These are phyloP conservation scores for Kwoniella pini DNA, from an alignment of 768 basidiomycete genomes.

Conservation along the genomic window DNA sequence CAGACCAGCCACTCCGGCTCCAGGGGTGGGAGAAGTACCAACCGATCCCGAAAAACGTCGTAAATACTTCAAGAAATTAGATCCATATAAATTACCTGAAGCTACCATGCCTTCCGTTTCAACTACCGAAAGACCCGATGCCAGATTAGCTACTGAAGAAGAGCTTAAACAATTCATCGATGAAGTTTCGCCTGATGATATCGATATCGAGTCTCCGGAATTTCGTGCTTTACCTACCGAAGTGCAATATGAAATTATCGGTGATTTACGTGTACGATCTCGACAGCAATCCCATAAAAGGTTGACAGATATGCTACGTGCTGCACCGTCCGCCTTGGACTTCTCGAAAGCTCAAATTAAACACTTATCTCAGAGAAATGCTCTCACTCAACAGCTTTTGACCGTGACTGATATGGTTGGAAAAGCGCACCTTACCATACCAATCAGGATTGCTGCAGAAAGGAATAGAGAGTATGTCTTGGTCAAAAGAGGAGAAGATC, in stretches of 20 bases:
- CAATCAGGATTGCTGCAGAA: constrained; percentile 91
- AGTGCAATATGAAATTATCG: constrained; percentile 96
- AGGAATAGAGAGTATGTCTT: constrained; percentile 92
- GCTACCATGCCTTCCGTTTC: constrained; percentile 56
- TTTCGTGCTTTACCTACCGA: constrained; percentile 93
- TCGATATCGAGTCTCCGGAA: constrained; percentile 83
- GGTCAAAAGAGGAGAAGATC: constrained; percentile 79
- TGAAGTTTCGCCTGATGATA: constrained; percentile 92
- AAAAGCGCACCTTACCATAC: constrained; percentile 78
- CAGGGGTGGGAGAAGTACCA: constrained; percentile 54
- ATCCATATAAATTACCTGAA: constrained; percentile 90
- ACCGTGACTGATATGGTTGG: constrained; percentile 90
- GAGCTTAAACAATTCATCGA: constrained; percentile 91
- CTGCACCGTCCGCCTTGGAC: constrained; percentile 78
- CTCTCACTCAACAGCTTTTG: constrained; percentile 87
- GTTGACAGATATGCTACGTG: constrained; percentile 82
- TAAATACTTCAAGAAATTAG: constrained; percentile 58
- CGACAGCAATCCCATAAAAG: constrained; percentile 91
- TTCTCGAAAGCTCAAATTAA: constrained; percentile 96
- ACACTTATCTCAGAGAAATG: constrained; percentile 82
- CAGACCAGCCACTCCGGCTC: constrained; percentile 5
- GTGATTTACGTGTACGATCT: constrained; percentile 90
- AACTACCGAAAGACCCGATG: constrained; percentile 65
- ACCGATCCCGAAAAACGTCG: constrained; percentile 46
- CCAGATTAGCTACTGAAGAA: constrained; percentile 92